Evolutionary conservation across 257 asterid species (phyloP).

Genomic region (Jacaranda copaia): DNA sequence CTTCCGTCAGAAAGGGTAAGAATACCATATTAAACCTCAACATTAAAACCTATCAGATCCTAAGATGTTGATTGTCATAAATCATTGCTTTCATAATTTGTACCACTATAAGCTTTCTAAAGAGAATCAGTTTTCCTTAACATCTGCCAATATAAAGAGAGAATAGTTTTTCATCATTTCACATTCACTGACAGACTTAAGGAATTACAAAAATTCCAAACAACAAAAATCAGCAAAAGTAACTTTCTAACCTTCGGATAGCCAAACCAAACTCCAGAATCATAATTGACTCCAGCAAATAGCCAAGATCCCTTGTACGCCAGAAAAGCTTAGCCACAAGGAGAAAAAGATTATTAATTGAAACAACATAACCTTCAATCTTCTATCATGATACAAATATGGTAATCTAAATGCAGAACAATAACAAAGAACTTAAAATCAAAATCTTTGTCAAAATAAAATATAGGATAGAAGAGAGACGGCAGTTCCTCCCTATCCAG

Average conservation of each 20-base stretch:
- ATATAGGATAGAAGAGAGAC: not conserved
- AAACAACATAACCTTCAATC: constrained; percentile 10
- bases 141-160: constrained; percentile 5
- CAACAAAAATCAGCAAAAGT: constrained; percentile 28
- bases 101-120: not conserved
- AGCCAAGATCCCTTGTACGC: constrained; percentile 90
- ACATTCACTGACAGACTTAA: constrained; percentile 7
- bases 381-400: constrained; percentile 12
- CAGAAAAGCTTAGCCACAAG: constrained; percentile 77
- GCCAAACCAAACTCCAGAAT: constrained; percentile 95
- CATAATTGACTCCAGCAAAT: constrained; percentile 87
- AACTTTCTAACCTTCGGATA: constrained; percentile 73
- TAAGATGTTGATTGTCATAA: not conserved
- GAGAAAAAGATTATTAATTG: constrained; percentile 32
- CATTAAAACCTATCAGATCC: not conserved
- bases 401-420: constrained; percentile 17
- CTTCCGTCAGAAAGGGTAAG: too few relatives aligned
- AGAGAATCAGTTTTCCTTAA: not conserved
- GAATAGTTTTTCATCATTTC: not conserved
- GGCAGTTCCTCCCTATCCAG: not conserved
- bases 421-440: not conserved
- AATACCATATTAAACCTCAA: too few relatives aligned
- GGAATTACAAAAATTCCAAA: constrained; percentile 12
- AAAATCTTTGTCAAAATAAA: not conserved
- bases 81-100: not conserved